A percentile compares a stretch with the other conserved stretches of the same genome.
phyloP scores from a whole-genome alignment of 495 filamentous ascomycete genomes.

The Podospora comata region DNA sequence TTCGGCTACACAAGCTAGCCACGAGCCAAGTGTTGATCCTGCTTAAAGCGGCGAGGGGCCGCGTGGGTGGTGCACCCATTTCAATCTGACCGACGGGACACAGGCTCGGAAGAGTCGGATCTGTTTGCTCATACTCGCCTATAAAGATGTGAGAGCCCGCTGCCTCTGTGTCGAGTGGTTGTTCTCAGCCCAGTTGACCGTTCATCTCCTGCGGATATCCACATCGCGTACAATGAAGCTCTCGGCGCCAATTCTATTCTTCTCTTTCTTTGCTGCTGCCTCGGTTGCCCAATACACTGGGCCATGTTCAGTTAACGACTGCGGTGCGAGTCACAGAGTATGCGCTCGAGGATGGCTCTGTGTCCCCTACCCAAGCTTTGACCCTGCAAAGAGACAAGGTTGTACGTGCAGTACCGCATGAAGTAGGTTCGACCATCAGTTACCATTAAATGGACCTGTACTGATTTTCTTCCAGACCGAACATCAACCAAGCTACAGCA shows the following conservation, averaged over 20 bases:
- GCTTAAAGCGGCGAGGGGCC: not conserved
- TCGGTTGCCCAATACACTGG: constrained; percentile 27
- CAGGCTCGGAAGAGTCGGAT: not conserved
- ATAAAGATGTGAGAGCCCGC: not conserved
- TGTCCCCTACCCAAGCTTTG: constrained; percentile 26
- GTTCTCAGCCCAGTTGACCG: not conserved
- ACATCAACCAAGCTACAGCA: too few relatives aligned
- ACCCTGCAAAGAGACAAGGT: constrained; percentile 24
- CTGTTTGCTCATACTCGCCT: not conserved
- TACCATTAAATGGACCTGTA: too few relatives aligned
- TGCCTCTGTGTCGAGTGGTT: not conserved
- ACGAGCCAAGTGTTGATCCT: not conserved
- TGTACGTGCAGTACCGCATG: constrained; percentile 29
- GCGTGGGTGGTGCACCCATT: not conserved
- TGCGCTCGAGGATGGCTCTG: constrained; percentile 28
- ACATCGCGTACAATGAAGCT: constrained; percentile 9
- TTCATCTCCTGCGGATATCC: not conserved
- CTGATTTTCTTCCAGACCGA: not conserved
- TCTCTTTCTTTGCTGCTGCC: constrained; percentile 2
- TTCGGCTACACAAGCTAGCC: not conserved
- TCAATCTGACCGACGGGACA: not conserved
- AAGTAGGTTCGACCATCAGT: not conserved
- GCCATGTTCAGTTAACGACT: constrained; percentile 20
- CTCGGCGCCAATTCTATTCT: not conserved
- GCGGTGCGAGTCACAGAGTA: constrained; percentile 22